Base-by-base conservation (phyloP, 208 protist genomes). In the Leishmania aethiopica region DNA sequence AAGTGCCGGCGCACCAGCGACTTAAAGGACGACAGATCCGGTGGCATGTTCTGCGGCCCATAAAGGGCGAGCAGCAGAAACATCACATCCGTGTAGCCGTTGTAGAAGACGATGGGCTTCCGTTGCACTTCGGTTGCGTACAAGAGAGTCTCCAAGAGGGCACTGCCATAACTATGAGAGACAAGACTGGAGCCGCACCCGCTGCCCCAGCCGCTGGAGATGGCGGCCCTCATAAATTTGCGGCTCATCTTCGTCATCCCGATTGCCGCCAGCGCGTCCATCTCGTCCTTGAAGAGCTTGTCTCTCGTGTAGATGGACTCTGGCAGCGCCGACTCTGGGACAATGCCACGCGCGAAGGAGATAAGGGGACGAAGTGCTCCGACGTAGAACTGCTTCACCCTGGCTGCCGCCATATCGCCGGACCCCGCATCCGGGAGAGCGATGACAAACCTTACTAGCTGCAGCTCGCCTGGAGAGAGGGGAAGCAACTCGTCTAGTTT, bases 41-140 rank as follows among this genome's bases (percentile, higher is more conserved):
- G 8, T 35, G 90, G 91, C 72, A 89, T 82, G 10, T 62, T 47
- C 28, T 67, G 32, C 8, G 86, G 75, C 40, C 84, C 78, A 66
- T 84, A 84, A 45, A 93, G 67, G 11, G 85, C 74, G 51, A 84
- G 70, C n/a, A 89, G 81, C 17, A 94, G 79, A 82, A 94, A 94
- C 17, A 91, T 84, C 67, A 94, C 77, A 77, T 96, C 93, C 32
- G 80, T 90, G 69, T 89, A 87, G 7, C 91, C 91, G 81, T 94
- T 94, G 79, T 91, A 92, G 64, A 92, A 76, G 1, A 96, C 81
- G 5, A 94, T 80, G 22, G 90, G 80, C 80, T 92, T 96, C 25
- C 69, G 22, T 57, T 75, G 81, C 5, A 76, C 32, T 28, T 84
- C 88, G n/a, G 84, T 86, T 0, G 89, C 89, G 53, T 75, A 64